A percentile compares a stretch with the other conserved stretches of the same genome.
Conservation (phyloP, 148 eudicot genomes). For the Limonium bicolor region DNA sequence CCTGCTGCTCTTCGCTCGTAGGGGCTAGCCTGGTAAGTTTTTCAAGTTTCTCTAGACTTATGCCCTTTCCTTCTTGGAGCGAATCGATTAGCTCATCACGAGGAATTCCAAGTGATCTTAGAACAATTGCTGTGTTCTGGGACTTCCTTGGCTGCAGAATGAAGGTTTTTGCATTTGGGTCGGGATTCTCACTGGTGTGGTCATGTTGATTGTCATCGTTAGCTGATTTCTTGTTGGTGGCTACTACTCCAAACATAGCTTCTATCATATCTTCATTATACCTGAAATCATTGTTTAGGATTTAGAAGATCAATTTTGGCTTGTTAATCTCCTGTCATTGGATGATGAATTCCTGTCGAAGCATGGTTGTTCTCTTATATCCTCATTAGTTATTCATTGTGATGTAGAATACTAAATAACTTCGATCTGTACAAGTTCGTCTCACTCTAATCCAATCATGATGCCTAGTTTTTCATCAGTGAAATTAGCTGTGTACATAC, state of each 20-base stretch:
- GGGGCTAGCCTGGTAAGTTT: slow-evolving; percentile 62
- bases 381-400: background rate
- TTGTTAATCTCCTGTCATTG: background rate
- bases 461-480: background rate
- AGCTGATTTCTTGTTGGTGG: slow-evolving; percentile 44
- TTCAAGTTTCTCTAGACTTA: slow-evolving; percentile 48
- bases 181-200: slow-evolving; percentile 11
- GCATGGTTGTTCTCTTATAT: background rate
- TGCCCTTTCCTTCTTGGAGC: slow-evolving; percentile 49
- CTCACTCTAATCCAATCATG: background rate
- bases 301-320: background rate
- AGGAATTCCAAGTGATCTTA: slow-evolving; percentile 50
- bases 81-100: slow-evolving; percentile 45
- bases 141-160: slow-evolving; percentile 61
- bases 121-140: slow-evolving; percentile 74
- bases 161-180: slow-evolving; percentile 37
- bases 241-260: slow-evolving; percentile 68
- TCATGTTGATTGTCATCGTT: slow-evolving; percentile 8
- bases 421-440: background rate
- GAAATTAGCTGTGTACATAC: background rate
- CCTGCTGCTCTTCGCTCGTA: slow-evolving; percentile 45
- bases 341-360: background rate
- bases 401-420: background rate
- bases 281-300: slow-evolving; percentile 18
- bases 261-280: slow-evolving; percentile 82